Evolutionary conservation across 768 basidiomycete genomes (phyloP).

Genomic region (Leccinum olivaceopallidum): DNA sequence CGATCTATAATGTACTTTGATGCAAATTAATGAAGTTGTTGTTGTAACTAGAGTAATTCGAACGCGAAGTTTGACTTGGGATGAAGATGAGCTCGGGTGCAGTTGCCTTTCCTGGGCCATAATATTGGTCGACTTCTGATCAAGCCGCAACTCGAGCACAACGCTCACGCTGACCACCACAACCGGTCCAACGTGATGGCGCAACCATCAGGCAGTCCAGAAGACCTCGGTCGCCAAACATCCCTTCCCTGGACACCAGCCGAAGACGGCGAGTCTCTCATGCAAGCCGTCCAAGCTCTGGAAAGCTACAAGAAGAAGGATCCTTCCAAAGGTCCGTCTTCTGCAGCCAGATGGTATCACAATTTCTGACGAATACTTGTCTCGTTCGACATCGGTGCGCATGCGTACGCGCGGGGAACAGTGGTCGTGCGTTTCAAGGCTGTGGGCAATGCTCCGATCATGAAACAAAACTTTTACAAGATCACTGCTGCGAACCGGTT

Average conservation of each 20-base stretch:
- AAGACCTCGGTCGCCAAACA: slow-evolving; percentile 33
- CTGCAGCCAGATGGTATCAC: background rate
- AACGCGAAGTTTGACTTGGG: background rate
- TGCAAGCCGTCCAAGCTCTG: slow-evolving; percentile 67
- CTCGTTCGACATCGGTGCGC: background rate
- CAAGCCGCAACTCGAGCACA: background rate
- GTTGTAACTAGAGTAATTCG: background rate
- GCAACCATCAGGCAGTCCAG: slow-evolving; percentile 33
- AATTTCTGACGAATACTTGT: background rate
- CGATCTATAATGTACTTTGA: background rate
- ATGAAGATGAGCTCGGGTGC: background rate
- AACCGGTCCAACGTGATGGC: slow-evolving; percentile 24
- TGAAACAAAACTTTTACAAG: slow-evolving; percentile 99
- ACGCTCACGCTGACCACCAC: slow-evolving; percentile 6
- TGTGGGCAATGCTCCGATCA: slow-evolving; percentile 95
- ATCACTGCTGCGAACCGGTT: slow-evolving; percentile 94
- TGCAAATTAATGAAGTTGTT: background rate
- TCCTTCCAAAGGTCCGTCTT: slow-evolving; percentile 62
- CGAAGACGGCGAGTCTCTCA: slow-evolving; percentile 32
- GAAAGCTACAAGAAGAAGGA: slow-evolving; percentile 90
- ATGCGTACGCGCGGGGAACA: slow-evolving; percentile 31
- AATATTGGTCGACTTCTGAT: background rate
- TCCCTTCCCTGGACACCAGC: slow-evolving; percentile 35
- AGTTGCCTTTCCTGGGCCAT: slow-evolving; percentile 16
- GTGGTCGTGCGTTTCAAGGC: slow-evolving; percentile 98